Conservation (phyloP, 495 filamentous ascomycete species). For the Pyrenopolyporus hunteri region DNA sequence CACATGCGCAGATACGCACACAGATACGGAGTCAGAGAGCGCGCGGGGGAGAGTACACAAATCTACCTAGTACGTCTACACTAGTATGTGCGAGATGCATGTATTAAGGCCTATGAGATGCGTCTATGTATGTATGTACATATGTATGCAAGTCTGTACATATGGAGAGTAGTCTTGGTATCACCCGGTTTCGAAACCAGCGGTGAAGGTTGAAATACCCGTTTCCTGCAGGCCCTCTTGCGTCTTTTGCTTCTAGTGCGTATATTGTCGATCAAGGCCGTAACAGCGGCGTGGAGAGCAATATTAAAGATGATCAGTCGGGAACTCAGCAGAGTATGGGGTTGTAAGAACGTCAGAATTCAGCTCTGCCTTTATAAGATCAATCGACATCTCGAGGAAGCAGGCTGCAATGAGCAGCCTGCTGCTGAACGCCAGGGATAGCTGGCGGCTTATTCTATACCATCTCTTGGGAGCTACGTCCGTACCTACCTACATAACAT, state of each 20-base stretch:
- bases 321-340: not conserved
- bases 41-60: too few species aligned
- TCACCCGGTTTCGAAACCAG: conserved; percentile 36
- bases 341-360: too few species aligned
- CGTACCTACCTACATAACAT: too few species aligned
- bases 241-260: not conserved
- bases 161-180: conserved; percentile 33
- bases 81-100: conserved; percentile 12
- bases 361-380: too few species aligned
- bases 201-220: conserved; percentile 35
- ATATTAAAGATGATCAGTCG: conserved; percentile 10
- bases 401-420: not conserved
- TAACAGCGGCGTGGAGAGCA: not conserved
- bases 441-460: too few species aligned
- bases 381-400: not conserved
- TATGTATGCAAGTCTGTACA: conserved; percentile 20
- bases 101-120: conserved; percentile 14
- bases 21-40: too few species aligned
- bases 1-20: too few species aligned
- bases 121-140: not conserved
- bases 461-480: too few species aligned
- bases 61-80: too few species aligned
- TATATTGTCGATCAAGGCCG: not conserved
- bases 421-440: too few species aligned
- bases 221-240: conserved; percentile 9